Evolutionary conservation across 192 early-diverging fungal species (phyloP).

Genomic region (Kappamyces sp.): DNA sequence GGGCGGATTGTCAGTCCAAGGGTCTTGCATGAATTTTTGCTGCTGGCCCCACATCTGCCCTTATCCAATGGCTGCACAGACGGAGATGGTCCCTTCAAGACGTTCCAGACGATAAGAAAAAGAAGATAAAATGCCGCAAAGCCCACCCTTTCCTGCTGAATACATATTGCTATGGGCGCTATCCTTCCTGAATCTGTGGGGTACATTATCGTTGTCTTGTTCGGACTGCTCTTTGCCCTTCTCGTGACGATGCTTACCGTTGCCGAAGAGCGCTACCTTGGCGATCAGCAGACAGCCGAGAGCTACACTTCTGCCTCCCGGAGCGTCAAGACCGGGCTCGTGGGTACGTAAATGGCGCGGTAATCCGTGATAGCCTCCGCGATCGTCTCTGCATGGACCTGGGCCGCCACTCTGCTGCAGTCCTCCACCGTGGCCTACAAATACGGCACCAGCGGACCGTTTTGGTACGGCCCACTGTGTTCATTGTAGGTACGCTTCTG

Average conservation of each 20-base stretch:
- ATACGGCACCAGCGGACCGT: conserved; percentile 52
- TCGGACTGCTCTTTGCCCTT: conserved; percentile 46
- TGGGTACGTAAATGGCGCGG: too few species aligned
- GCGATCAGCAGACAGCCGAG: conserved; percentile 59
- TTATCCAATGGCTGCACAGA: too few species aligned
- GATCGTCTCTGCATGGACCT: conserved; percentile 57
- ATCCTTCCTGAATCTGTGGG: conserved; percentile 30
- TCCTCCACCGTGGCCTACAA: conserved; percentile 64
- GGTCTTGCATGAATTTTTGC: too few species aligned
- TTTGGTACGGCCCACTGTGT: conserved; percentile 39
- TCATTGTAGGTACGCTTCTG: conserved; percentile 63
- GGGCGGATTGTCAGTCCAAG: too few species aligned
- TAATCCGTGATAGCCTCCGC: conserved; percentile 50
- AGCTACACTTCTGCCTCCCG: conserved; percentile 66
- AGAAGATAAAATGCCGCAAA: too few species aligned
- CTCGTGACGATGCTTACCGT: conserved; percentile 60
- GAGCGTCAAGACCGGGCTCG: conserved; percentile 54
- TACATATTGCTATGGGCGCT: conserved; percentile 11
- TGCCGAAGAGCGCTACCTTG: conserved; percentile 59
- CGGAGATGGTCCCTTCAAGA: too few species aligned
- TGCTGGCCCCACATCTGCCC: too few species aligned
- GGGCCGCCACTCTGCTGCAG: conserved; percentile 64
- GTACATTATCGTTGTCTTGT: conserved; percentile 31
- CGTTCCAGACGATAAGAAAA: too few species aligned
- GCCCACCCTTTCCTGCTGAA: too few species aligned